Evolutionary conservation across 768 basidiomycete species (phyloP).

Genomic region (Termitomyces bulborhizus): DNA sequence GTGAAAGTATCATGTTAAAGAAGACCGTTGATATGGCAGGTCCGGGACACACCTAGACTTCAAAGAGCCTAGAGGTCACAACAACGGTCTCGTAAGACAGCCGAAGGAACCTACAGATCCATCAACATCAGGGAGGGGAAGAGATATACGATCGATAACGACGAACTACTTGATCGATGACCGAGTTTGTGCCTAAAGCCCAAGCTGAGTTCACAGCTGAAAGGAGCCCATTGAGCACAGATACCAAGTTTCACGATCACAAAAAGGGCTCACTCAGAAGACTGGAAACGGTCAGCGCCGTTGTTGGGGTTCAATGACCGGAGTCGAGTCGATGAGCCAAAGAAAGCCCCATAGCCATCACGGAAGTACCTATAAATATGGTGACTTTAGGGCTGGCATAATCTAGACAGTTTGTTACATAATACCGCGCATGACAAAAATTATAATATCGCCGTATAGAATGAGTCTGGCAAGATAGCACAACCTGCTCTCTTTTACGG

Average conservation of each 20-base stretch:
- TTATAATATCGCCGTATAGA: too few species aligned
- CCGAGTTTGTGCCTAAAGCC: neutral
- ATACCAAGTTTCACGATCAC: too few species aligned
- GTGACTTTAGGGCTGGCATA: too few species aligned
- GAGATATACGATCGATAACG: neutral
- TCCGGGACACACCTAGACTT: neutral
- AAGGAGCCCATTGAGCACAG: neutral
- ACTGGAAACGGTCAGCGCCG: neutral
- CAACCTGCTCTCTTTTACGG: too few species aligned
- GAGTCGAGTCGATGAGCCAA: neutral
- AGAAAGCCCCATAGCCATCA: neutral
- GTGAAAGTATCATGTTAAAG: neutral
- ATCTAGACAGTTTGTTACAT: too few species aligned
- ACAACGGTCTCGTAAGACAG: neutral
- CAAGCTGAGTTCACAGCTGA: neutral
- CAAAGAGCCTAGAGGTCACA: neutral
- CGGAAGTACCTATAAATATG: too few species aligned
- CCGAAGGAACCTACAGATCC: neutral
- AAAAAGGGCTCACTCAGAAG: neutral
- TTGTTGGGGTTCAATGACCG: neutral
- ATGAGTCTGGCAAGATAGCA: too few species aligned
- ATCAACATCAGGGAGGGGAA: neutral
- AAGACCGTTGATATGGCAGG: neutral
- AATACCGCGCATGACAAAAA: too few species aligned
- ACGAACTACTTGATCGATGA: neutral